Percentiles rank a stretch among this genome's conserved stretches.
Evolutionary conservation across 352 stramenopile genomes (phyloP).

Genomic region (Pythium brachiatum): DNA sequence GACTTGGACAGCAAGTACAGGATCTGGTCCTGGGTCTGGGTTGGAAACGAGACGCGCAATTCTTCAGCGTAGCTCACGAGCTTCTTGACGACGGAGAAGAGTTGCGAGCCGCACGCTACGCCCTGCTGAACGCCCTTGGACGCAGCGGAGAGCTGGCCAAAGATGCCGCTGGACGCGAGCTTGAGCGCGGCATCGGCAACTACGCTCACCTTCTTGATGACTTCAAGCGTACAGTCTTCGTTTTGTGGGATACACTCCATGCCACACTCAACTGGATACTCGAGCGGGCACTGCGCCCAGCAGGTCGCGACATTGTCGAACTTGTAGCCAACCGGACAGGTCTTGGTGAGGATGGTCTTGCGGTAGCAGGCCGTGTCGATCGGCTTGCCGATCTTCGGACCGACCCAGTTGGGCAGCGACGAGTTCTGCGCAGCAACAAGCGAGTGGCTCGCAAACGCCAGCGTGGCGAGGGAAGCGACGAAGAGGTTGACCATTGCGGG

Average conservation of each 20-base stretch:
- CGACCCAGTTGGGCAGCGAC: conserved; percentile 35
- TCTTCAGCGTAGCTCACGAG: conserved; percentile 28
- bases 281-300: conserved; percentile 66
- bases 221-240: conserved; percentile 46
- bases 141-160: conserved; percentile 39
- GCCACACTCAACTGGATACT: conserved; percentile 71
- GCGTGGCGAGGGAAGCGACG: conserved; percentile 3
- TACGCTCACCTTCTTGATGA: conserved; percentile 49
- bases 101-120: conserved; percentile 46
- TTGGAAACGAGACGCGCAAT: conserved; percentile 8
- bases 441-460: conserved; percentile 12
- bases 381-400: conserved; percentile 24
- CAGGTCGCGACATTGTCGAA: conserved; percentile 49
- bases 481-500: conserved; percentile 16
- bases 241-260: conserved; percentile 73
- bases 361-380: conserved; percentile 48
- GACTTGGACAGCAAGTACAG: conserved; percentile 40
- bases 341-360: conserved; percentile 35
- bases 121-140: conserved; percentile 42
- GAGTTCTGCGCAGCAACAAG: conserved; percentile 9
- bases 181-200: conserved; percentile 55
- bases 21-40: conserved; percentile 34
- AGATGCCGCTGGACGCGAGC: conserved; percentile 47
- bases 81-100: conserved; percentile 46
- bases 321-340: conserved; percentile 43